Evolutionary conservation across 257 asterid genomes (phyloP), one percentile per base, ranked within the genome.

Genomic region (Ballota nigra): DNA sequence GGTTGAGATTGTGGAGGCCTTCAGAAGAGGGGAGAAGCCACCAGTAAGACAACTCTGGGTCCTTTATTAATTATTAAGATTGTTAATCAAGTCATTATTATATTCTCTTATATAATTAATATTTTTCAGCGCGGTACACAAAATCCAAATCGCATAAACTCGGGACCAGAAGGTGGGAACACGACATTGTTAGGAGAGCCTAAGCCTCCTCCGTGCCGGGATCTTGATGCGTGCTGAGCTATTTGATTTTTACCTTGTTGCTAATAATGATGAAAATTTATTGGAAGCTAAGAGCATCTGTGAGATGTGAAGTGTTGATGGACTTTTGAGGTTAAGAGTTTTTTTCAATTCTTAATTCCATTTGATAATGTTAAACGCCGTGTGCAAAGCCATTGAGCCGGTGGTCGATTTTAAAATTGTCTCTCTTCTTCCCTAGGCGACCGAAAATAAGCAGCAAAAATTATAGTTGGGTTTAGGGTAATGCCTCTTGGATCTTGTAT

Each of bases 141-240:
- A 76, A 95, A 89, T 70, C 82, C 96, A n/a, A 63, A 81, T 23
- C 96, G 98, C 62, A 70, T 77, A 69, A 95, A 95, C 62, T 86
- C 86, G 10, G 92, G 96, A 28, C 99, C 99, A 3, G 95, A 89
- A 85, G 99, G 97, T 66, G 97, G 99, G 69, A 91, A 85, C 82
- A 83, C 83, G 16, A 83, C 97, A 26, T 84, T 94, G 83, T 76
- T 91, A 76, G 80, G 92, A 24, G 97, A 91, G 83, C 98, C 99
- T 2, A 86, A 84, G 91, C 78, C 98, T 66, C 97, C 99, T 67
- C 93, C 95, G 33, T 89, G 96, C 60, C 85, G 99, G 70, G 98
- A 95, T 84, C 95, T 95, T 40, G 98, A 92, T 81, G 96, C 98
- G 53, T 93, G 98, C 91, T 87, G 78, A 92, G 65, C 74, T 57